Evolutionary conservation across 2,329 filamentous ascomycete species (phyloP), one percentile per base, ranked within the genome.

Genomic region (Fusarium keratoplasticum): DNA sequence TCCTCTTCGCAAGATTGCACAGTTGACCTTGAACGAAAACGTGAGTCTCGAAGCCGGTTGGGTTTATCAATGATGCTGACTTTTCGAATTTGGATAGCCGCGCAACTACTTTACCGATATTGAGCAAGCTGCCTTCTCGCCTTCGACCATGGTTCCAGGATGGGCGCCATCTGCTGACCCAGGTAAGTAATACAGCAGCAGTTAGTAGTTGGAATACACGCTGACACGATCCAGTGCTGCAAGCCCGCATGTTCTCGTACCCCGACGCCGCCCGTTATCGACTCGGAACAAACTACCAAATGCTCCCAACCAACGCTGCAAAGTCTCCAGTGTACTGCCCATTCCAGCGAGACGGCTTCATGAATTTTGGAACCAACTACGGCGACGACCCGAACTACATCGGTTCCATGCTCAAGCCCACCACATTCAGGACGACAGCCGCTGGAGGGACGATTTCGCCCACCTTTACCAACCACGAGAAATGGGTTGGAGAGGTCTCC

Each of bases 21-120:
- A 90, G 75, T 85, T 95, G 83, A 91, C 90, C 57, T 81, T 94
- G 58, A 91, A 94, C 83, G 87, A 87, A 47, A 94, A 94, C 78
- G 83, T 87, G 11, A 14, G 47, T 27, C 5, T 18, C 6, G 6
- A 13, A 14, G n/a, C 6, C 5, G 18, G 16, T 27, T 58, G 20
- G 33, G 3, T 16, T 57, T 10, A 31, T 10, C 2, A 10, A n/a
- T 11, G 29, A 47, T 38, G 2, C 29, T 47, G n/a, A 61, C 16
- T 35, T 35, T 4, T 6, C 27, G 27, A 27, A 27, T 27, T 6
- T 27, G 27, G 5, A 20, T 33, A 61, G 59, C 63, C 63, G 3
- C 81, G 88, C 70, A 92, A 92, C 81, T 92, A 91, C 65, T 76
- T 76, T 77, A 86, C 88, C 64, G 92, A 94, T 77, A 89, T 92